phyloP scores from a whole-genome alignment of 345 rosid species.

The Dipteronia dyeriana region DNA sequence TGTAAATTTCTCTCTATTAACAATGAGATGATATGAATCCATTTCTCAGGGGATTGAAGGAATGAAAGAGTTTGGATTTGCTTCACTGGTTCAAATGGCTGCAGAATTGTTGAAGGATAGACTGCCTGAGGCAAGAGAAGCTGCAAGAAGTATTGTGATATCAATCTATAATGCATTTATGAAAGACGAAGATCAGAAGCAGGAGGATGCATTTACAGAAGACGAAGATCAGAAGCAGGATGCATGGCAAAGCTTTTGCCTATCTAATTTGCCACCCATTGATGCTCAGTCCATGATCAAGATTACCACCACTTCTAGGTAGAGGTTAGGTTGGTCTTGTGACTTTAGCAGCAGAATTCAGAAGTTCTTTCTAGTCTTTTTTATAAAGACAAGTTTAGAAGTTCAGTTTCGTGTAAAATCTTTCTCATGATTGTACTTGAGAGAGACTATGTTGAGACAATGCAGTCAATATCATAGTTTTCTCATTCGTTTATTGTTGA shows the following conservation, averaged over 20 bases:
- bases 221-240: constrained; percentile 61
- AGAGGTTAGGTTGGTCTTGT: neutral
- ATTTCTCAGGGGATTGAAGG: constrained; percentile 51
- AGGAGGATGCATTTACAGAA: constrained; percentile 48
- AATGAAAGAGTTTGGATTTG: constrained; percentile 69
- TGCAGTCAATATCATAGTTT: neutral
- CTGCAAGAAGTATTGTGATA: constrained; percentile 60
- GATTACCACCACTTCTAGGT: constrained; percentile 37
- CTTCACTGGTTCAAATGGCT: constrained; percentile 51
- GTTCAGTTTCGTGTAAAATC: constrained; percentile 27
- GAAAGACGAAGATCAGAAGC: constrained; percentile 51
- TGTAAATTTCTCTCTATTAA: neutral
- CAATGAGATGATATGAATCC: neutral
- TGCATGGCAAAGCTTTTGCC: constrained; percentile 81
- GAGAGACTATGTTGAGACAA: neutral
- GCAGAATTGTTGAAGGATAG: constrained; percentile 71
- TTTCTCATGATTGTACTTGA: constrained; percentile 20
- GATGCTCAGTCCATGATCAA: constrained; percentile 72
- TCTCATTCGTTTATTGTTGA: neutral
- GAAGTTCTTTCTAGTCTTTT: neutral
- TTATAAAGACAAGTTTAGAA: neutral
- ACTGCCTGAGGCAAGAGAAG: constrained; percentile 91
- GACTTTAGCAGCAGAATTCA: neutral
- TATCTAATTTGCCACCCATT: constrained; percentile 47
- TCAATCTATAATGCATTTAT: constrained; percentile 42